Evolutionary conservation across 352 stramenopile species (phyloP), one percentile per base, ranked within the genome.

Genomic region (Phytophthora ramorum): DNA sequence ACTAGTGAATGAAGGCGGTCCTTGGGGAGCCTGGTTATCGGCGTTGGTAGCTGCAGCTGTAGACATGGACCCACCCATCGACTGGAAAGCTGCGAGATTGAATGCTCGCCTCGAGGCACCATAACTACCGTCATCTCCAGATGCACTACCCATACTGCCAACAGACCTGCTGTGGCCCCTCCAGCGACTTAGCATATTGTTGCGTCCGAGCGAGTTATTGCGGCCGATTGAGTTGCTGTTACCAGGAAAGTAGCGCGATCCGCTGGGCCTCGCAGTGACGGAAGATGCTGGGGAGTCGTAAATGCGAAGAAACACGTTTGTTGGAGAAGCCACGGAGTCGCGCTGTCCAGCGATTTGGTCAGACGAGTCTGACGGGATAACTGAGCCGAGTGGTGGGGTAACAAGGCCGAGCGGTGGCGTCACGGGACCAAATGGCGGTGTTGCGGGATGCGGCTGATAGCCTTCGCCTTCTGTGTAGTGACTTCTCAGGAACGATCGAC

Each of bases 401-500:
- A 47, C 7, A 28, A 17, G 8, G 10, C 41, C 41, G 9, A 47
- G n/a, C 22, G 41, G 41, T 47, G 41, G 41, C 22, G 41, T 47
- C 8, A 47, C 38, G 19, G 55, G 64, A n/a, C 54, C 35, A 46
- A 66, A 32, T 26, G 64, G 50, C 20, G 64, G 55, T 57, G 63
- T 66, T 19, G 16, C 45, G 7, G 32, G 9, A 6, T 43, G 56
- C 9, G 13, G 28, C 41, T 62, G 59, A 14, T 40, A 63, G 6
- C 76, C 71, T 10, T 68, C 71, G 20, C 57, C 67, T 30, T 84
- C 81, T 0, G 64, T 78, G 75, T 94, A 79, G 37, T 91, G 73
- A 56, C 81, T 93, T 54, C 65, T 81, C 9, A 93, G 53, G 56
- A 89, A 91, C 8, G 84, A 92, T 26, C 84, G 81, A 7, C 85